phyloP scores from a whole-genome alignment of 2,329 filamentous ascomycete genomes.

The Fusarium sp. region DNA sequence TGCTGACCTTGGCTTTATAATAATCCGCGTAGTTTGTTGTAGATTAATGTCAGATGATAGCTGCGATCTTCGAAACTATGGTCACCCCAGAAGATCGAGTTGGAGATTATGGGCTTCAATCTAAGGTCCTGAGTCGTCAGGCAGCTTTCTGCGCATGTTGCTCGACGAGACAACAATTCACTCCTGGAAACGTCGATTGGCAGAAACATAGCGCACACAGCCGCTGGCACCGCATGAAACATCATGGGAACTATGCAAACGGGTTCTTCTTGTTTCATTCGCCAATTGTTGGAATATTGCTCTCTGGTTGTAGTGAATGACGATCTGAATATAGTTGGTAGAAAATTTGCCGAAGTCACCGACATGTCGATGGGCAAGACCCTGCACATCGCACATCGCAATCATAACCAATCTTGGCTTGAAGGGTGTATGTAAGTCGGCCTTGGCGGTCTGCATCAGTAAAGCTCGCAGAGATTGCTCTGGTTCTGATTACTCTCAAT shows the following conservation, averaged over 20 bases:
- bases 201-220: conserved; percentile 7
- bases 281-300: not conserved
- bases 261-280: not conserved
- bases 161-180: not conserved
- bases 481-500: not conserved
- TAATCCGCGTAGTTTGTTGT: too few species aligned
- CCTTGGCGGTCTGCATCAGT: not conserved
- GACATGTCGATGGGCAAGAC: not conserved
- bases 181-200: not conserved
- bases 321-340: conserved; percentile 19
- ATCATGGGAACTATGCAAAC: conserved; percentile 1
- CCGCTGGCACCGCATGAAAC: conserved; percentile 23
- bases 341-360: conserved; percentile 4
- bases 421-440: not conserved
- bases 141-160: not conserved
- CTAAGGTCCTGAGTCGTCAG: not conserved
- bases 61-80: too few species aligned
- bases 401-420: conserved; percentile 25
- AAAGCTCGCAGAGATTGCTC: not conserved
- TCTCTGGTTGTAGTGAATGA: conserved; percentile 8
- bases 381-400: conserved; percentile 36
- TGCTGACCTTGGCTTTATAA: too few species aligned
- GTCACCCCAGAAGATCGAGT: too few species aligned
- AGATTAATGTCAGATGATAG: too few species aligned
- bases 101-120: too few species aligned